phyloP scores from a whole-genome alignment of 371 early-diverging fungal species.

The Haplosporangium sp. region DNA sequence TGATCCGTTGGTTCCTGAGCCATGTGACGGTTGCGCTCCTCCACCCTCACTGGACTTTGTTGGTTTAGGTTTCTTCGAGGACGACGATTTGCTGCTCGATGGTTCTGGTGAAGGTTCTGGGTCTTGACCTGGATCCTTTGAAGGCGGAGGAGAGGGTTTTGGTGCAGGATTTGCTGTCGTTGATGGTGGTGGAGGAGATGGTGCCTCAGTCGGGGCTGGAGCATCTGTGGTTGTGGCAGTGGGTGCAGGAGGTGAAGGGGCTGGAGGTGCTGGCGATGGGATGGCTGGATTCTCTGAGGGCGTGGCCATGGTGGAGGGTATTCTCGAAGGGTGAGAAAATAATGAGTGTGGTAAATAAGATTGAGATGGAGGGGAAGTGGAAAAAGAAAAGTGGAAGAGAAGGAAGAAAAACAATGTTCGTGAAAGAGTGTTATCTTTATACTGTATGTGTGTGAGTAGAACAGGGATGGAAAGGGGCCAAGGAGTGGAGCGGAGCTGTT shows the following conservation, averaged over 20 bases:
- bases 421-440: background rate
- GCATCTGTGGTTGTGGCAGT: background rate
- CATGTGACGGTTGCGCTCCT: background rate
- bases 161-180: background rate
- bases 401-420: background rate
- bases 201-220: background rate
- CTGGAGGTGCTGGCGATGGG: too few species aligned
- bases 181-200: background rate
- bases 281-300: background rate
- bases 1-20: too few species aligned
- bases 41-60: background rate
- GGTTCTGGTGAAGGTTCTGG: background rate
- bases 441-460: background rate
- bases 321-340: background rate
- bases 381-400: background rate
- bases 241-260: background rate
- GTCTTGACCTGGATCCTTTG: background rate
- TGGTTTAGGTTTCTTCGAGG: background rate
- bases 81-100: background rate
- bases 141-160: background rate
- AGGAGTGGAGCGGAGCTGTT: background rate
- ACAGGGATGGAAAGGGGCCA: background rate
- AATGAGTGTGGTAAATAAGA: background rate
- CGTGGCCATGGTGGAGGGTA: too few species aligned
- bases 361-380: background rate